A percentile compares a stretch with the other conserved stretches of the same genome.
Conservation (phyloP, 2,329 filamentous ascomycete genomes). For the Penicillium palitans region DNA sequence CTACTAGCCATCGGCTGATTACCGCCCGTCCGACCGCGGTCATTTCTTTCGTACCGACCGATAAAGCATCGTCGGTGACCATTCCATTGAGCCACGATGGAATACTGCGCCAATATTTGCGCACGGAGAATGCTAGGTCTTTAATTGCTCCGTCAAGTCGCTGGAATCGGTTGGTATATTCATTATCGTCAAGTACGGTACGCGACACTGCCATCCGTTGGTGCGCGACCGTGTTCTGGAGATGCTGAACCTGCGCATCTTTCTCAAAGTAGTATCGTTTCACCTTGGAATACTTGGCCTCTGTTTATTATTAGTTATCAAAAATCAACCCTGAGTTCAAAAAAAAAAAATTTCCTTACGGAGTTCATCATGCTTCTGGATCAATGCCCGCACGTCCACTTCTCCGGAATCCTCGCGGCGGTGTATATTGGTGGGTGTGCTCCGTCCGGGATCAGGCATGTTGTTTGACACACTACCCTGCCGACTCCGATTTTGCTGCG, state of each 20-base stretch:
- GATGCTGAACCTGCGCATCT: slow-evolving; percentile 81
- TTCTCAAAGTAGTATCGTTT: slow-evolving; percentile 97
- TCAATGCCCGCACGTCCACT: slow-evolving; percentile 48
- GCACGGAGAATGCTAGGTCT: slow-evolving; percentile 91
- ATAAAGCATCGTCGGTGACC: slow-evolving; percentile 81
- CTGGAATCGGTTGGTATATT: slow-evolving; percentile 86
- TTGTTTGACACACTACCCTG: slow-evolving; percentile 26
- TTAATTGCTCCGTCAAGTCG: slow-evolving; percentile 91
- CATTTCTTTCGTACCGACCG: slow-evolving; percentile 95
- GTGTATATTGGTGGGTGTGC: slow-evolving; percentile 44
- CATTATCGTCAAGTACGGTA: slow-evolving; percentile 90
- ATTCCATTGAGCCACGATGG: slow-evolving; percentile 77
- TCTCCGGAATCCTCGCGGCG: slow-evolving; percentile 43
- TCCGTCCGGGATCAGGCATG: slow-evolving; percentile 47
- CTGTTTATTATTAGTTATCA: slow-evolving; percentile 48
- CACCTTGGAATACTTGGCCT: slow-evolving; percentile 95
- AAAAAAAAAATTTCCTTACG: slow-evolving; percentile 34
- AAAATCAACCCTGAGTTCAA: background rate
- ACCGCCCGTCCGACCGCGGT: slow-evolving; percentile 87
- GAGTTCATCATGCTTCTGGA: slow-evolving; percentile 48
- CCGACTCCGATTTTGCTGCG: slow-evolving; percentile 20
- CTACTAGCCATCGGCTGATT: slow-evolving; percentile 84
- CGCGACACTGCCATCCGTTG: slow-evolving; percentile 92
- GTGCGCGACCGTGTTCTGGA: slow-evolving; percentile 96
- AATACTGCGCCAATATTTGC: slow-evolving; percentile 85